Conservation (phyloP, 176 grass and related monocot species). For the Rhynchospora breviuscula region DNA sequence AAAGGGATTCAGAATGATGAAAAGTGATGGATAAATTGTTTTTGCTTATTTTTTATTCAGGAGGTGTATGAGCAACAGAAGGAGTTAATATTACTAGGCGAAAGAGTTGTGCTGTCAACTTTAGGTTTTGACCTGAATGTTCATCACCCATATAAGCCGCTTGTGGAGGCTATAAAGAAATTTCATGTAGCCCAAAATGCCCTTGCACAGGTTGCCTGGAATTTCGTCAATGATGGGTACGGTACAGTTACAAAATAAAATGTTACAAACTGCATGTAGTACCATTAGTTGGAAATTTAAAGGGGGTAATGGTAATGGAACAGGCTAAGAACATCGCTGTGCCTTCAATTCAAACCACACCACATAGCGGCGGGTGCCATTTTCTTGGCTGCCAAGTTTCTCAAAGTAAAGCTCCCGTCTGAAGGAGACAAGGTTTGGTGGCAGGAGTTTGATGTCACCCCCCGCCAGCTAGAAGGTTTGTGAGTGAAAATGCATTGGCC, state of each 20-base stretch:
- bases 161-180: conserved; percentile 89
- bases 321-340: conserved; percentile 92
- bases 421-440: conserved; percentile 94
- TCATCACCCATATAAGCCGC: conserved; percentile 77
- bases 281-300: conserved; percentile 35
- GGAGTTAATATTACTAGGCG: conserved; percentile 86
- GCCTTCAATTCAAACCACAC: conserved; percentile 94
- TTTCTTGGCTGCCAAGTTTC: conserved; percentile 90
- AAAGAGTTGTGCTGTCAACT: conserved; percentile 74
- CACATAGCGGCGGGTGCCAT: conserved; percentile 95
- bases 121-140: conserved; percentile 88
- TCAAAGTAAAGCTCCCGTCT: conserved; percentile 97
- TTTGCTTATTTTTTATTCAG: conserved; percentile 32
- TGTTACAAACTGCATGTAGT: conserved; percentile 33
- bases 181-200: conserved; percentile 89
- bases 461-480: conserved; percentile 92
- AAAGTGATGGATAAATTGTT: no score
- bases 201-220: conserved; percentile 98
- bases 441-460: conserved; percentile 96
- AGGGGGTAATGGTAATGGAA: conserved; percentile 45
- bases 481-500: conserved; percentile 30
- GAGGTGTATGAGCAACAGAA: conserved; percentile 96
- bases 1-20: neutral
- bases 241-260: conserved; percentile 50
- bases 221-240: conserved; percentile 99